Evolutionary conservation across 768 basidiomycete species (phyloP), one percentile per base, ranked within the genome.

Genomic region (Pleurotus salmoneostramineus): DNA sequence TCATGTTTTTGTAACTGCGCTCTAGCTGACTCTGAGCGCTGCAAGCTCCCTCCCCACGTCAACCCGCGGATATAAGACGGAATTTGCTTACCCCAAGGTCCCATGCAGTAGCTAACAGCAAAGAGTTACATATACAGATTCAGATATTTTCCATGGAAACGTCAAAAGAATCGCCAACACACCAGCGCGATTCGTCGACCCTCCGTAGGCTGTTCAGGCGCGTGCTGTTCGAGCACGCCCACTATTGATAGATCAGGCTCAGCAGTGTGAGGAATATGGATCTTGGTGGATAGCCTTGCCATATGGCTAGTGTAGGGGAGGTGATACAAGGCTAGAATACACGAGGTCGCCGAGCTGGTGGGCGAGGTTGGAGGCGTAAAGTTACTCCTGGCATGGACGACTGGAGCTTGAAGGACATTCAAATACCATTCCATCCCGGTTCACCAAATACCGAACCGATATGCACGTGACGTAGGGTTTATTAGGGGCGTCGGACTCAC

Each of bases 71-170:
- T 64, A 65, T 60, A 50, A 60, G 66, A 65, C 67, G 60, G 58
- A 66, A 62, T 27, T 27, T 46, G 64, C 80, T 70, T 68, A 89
- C 91, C 91, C 91, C 79, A 90, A 78, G 21, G 83, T 78, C 49
- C 91, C 91, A 68, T 93, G 91, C 6, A 92, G 72, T 62, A 93
- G 87, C 91, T 93, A 51, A 44, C 56, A 48, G 56, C 48, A 6
- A 60, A 54, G 42, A 43, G 34, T 45, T 15, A 44, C 27, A 49
- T 33, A 33, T 47, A 60, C 48, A 37, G 42, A 57, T 51, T 33
- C 50, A 40, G 35, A 55, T 36, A n/a, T 55, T 55, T 36, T 43
- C 15, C 35, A 55, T 51, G 50, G 56, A 34, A 63, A 58, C 35
- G 37, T 56, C 14, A 42, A 52, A 17, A 64, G 56, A 6, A 77